Percentiles rank a stretch among this genome's conserved stretches.
These are phyloP conservation scores for Sporobolomyces roseus DNA, from an alignment of 768 basidiomycete species.

Conservation along the genomic window DNA sequence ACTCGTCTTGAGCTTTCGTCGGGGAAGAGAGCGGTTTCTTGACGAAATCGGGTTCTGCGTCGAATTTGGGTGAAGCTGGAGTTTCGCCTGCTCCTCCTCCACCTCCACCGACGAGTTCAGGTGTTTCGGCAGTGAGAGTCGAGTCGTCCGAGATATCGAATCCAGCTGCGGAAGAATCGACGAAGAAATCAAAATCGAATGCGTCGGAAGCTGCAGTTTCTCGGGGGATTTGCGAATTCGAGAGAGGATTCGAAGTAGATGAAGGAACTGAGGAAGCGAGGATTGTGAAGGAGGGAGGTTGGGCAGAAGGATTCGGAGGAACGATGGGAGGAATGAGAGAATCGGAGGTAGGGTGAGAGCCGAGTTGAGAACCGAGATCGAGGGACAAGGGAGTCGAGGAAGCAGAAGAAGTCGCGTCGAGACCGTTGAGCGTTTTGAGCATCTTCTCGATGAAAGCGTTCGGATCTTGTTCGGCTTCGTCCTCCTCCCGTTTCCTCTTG, in stretches of 20 bases:
- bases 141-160: slow-evolving; percentile 30
- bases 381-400: slow-evolving; percentile 14
- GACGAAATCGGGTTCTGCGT: not conserved
- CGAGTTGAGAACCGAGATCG: slow-evolving; percentile 21
- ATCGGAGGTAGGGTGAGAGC: slow-evolving; percentile 63
- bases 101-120: slow-evolving; percentile 24
- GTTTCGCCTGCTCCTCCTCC: slow-evolving; percentile 15
- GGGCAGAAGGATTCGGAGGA: not conserved
- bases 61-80: slow-evolving; percentile 1
- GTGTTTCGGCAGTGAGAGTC: slow-evolving; percentile 4
- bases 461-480: slow-evolving; percentile 41
- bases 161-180: slow-evolving; percentile 31
- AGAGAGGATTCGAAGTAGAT: not conserved
- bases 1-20: slow-evolving; percentile 13
- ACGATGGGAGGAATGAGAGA: slow-evolving; percentile 9
- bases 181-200: slow-evolving; percentile 27
- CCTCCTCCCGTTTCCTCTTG: slow-evolving; percentile 43
- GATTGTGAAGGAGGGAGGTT: slow-evolving; percentile 5
- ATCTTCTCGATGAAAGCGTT: slow-evolving; percentile 38
- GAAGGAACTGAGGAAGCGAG: slow-evolving; percentile 8
- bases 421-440: slow-evolving; percentile 16
- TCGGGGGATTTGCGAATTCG: not conserved
- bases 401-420: not conserved
- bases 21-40: slow-evolving; percentile 11
- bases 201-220: not conserved